Base-by-base conservation (phyloP, 2,329 filamentous ascomycete species). In the Mycocentrospora acerina region DNA sequence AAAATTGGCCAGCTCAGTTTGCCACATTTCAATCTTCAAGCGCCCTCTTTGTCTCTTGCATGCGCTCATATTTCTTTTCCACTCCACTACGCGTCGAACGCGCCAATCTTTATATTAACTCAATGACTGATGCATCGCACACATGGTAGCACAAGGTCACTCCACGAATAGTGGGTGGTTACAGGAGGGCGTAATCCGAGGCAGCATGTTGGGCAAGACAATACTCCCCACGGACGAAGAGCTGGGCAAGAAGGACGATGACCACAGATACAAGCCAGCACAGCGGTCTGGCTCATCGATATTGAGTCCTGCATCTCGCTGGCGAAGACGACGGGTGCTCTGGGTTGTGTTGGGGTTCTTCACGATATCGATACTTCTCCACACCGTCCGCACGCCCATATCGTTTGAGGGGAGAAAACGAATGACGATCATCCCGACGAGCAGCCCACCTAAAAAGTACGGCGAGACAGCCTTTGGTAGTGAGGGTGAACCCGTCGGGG, bases 201-300 rank as follows among this genome's bases (percentile, higher is more conserved):
- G 51, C 41, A 60, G 38, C 51, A 66, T 67, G 62, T 42, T 62
- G 44, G 48, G 52, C 66, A 64, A 71, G 60, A 52, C 64, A 64
- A 60, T 73, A 14, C 71, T 77, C 46, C 62, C 70, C 16, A 73
- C 69, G 41, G 81, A 84, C 57, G 79, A 81, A 66, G 80, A 83
- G 71, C 71, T 82, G 42, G 80, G 79, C 40, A 84, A 83, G 67
- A 80, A 79, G 59, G 76, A 84, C 62, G 81, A 84, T 61, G 79
- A 83, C 62, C 77, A 79, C 62, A 32, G 32, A 28, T 57, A 40
- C 37, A 72, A 67, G 44, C 70, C 69, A 6, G 34, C 64, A 57
- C 63, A 69, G 47, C 61, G 59, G 32, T 53, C 64, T 34, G n/a
- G 32, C 31, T 62, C 56, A 51, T 24, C 44, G 2, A 30, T 42